Evolutionary conservation across 495 filamentous ascomycete genomes (phyloP).

Genomic region (Baudoinia panamericana): DNA sequence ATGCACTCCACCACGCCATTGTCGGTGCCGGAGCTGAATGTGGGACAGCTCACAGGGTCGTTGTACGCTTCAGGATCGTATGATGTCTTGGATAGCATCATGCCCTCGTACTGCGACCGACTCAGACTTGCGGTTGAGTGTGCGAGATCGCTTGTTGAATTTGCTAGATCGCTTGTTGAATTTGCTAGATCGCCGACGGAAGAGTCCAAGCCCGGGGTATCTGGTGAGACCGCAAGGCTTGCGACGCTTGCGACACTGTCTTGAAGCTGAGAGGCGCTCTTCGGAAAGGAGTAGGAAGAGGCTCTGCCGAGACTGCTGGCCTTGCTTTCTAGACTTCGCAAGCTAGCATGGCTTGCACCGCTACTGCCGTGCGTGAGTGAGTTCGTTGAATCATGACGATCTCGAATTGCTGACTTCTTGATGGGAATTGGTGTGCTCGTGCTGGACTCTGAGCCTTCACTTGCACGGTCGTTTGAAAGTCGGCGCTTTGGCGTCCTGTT

Average conservation of each 20-base stretch:
- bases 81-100: background rate
- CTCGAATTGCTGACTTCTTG: background rate
- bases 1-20: constrained; percentile 9
- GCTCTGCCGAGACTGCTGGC: constrained; percentile 1
- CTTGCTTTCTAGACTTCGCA: background rate
- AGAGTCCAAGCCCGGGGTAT: too few relatives aligned
- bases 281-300: background rate
- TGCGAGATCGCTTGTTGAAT: background rate
- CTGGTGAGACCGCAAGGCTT: too few relatives aligned
- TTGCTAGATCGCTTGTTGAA: too few relatives aligned
- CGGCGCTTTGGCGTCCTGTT: too few relatives aligned
- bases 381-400: background rate
- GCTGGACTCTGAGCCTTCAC: background rate
- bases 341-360: background rate
- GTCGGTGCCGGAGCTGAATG: constrained; percentile 9
- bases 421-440: constrained; percentile 1
- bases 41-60: constrained; percentile 9
- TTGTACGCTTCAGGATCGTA: background rate
- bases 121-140: too few relatives aligned
- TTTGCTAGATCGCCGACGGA: too few relatives aligned
- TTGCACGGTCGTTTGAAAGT: too few relatives aligned
- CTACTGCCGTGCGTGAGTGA: background rate
- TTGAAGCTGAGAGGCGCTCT: background rate
- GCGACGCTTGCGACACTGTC: too few relatives aligned
- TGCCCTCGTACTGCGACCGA: background rate